phyloP scores from a whole-genome alignment of 768 basidiomycete genomes.

The Lactarius sanguifluus region DNA sequence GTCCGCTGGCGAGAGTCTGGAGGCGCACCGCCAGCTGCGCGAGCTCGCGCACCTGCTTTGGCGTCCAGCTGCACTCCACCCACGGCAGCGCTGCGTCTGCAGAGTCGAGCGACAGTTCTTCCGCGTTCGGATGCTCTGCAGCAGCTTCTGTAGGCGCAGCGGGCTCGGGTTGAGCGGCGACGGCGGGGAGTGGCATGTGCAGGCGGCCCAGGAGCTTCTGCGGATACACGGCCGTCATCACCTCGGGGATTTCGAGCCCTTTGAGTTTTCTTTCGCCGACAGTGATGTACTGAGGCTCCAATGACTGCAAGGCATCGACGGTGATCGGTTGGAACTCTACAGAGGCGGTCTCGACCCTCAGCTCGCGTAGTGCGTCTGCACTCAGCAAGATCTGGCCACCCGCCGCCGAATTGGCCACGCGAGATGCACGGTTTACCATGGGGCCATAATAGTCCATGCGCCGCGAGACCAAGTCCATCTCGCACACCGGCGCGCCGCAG shows the following conservation, averaged over 20 bases:
- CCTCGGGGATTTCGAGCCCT: conserved; percentile 89
- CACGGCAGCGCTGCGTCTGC: neutral
- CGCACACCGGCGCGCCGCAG: conserved; percentile 86
- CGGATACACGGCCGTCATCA: conserved; percentile 83
- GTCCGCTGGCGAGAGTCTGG: conserved; percentile 65
- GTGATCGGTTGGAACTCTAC: conserved; percentile 44
- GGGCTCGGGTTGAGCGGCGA: conserved; percentile 11
- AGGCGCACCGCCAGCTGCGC: conserved; percentile 73
- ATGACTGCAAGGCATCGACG: conserved; percentile 70
- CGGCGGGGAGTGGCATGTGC: conserved; percentile 29
- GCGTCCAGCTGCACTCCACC: conserved; percentile 44
- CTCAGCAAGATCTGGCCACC: conserved; percentile 96
- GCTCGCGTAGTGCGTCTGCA: conserved; percentile 81
- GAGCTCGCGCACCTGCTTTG: conserved; percentile 74
- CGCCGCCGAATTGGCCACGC: conserved; percentile 77
- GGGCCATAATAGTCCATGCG: conserved; percentile 99
- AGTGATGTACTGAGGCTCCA: conserved; percentile 68
- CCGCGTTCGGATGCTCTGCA: conserved; percentile 36
- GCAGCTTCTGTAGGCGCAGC: conserved; percentile 27
- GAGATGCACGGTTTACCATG: conserved; percentile 91
- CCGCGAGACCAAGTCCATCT: conserved; percentile 72
- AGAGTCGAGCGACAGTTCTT: conserved; percentile 51
- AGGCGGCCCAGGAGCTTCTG: conserved; percentile 67
- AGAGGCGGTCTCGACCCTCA: conserved; percentile 56
- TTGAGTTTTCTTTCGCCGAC: conserved; percentile 93